Base-by-base conservation (phyloP, 352 stramenopile species). In the Pseudoperonospora humuli region DNA sequence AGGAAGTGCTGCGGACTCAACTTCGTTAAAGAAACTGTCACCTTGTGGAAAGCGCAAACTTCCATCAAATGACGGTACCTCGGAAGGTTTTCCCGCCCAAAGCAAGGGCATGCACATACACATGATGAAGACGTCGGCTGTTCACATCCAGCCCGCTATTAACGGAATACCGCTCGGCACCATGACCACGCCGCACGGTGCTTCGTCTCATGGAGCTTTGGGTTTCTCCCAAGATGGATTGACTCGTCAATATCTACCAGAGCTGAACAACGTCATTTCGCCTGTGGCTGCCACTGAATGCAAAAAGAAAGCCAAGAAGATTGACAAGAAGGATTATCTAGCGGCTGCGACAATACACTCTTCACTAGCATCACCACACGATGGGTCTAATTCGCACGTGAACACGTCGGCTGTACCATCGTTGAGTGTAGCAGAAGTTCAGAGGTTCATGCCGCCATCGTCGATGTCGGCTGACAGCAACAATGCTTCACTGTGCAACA, bases 221-320 rank as follows among this genome's bases (percentile, higher is more conserved):
- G 38, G 36, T 32, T 67, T 70, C 9, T 56, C 51, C n/a, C 48
- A 68, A 41, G 36, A 65, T 41, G 39, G 48, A 13, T 45, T 62
- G 33, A 39, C 33, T 9, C 50, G 48, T n/a, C 60, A 75, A 23
- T 75, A 68, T 54, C 37, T 79, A 7, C 61, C 53, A 5, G 64
- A 67, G 13, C 47, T 84, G 42, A 83, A 78, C 39, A 86, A 81
- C 17, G 74, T 79, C 23, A 86, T 86, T 37, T 86, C 74, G 11
- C 74, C 74, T n/a, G 50, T 81, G 31, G 74, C 71, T 1, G 71
- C 74, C 5, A 75, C 61, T 11, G 74, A 75, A 26, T 64, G 67
- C 40, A 80, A 79, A 45, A 86, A 86, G 61, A 86, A 84, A 46
- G 72, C 67, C 26, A 86, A 84, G 55, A 81, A 81, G 57, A 48